Evolutionary conservation across 2,329 filamentous ascomycete genomes (phyloP), one percentile per base, ranked within the genome.

Genomic region (Ilyonectria destructans): DNA sequence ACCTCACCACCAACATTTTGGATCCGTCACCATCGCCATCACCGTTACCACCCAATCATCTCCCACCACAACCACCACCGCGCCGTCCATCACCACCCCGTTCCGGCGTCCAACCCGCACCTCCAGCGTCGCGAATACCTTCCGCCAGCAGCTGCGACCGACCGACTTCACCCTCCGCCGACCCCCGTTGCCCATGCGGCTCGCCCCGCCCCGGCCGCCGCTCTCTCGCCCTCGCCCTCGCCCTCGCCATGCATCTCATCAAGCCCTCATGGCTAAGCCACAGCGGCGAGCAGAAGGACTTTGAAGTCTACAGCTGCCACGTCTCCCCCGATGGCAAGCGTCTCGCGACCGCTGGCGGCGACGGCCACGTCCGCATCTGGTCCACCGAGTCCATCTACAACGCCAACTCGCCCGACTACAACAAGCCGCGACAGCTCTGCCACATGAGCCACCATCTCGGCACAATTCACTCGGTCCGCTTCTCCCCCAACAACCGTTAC

Each of bases 391-490:
- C 96, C 64, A 94, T 99, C 78, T 92, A 94, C 80, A 93, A 94
- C 75, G 92, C 94, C 69, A 88, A 90, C 71, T 90, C 96, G 73
- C 84, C 90, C 37, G 87, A 87, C 68, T 95, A 92, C 82, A 88
- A 86, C 62, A 92, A 90, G 77, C 96, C 97, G 55, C 95, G 93
- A 77, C 97, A 99, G 86, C 90, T 99, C 77, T 97, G 96, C 75
- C 96, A 97, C 77, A 96, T 99, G 90, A 98, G 95, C 89, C 95
- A 98, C 79, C 96, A 99, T 81, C 95, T 97, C 4, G 96, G 96
- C 74, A 98, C 96, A 19, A 98, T 98, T 70, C 96, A 98, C 82
- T 95, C 96, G 0, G 96, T 99, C 71, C 93, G 97, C 74, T 99
- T 98, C 85, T 98, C 96, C 10, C 92, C 94, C 31, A 98, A 97